Evolutionary conservation across 2,329 filamentous ascomycete genomes (phyloP).

Genomic region (Cladophialophora yegresii): DNA sequence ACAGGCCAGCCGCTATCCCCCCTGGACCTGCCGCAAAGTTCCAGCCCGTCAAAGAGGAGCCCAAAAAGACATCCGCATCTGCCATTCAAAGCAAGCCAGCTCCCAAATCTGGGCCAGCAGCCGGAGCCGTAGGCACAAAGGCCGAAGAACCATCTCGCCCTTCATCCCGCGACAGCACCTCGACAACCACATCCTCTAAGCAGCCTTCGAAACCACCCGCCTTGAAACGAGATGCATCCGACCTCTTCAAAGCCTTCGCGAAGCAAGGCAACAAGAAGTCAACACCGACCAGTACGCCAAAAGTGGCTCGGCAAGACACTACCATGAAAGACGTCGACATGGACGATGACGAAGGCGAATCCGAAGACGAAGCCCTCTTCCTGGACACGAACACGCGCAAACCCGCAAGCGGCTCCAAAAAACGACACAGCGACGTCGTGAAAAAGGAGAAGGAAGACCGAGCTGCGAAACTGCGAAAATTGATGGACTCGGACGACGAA

Average conservation of each 20-base stretch:
- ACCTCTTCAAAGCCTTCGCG: constrained; percentile 37
- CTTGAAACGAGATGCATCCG: constrained; percentile 39
- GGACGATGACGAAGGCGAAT: constrained; percentile 59
- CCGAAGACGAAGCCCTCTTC: constrained; percentile 57
- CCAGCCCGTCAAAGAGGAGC: constrained; percentile 36
- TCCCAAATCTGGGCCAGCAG: constrained; percentile 4
- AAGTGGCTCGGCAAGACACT: constrained; percentile 11
- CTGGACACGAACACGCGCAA: constrained; percentile 43
- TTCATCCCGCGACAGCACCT: constrained; percentile 36
- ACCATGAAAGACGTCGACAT: constrained; percentile 29
- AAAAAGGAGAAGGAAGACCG: constrained; percentile 51
- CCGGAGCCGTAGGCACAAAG: constrained; percentile 7
- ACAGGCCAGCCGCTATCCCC: constrained; percentile 41
- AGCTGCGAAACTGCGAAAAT: constrained; percentile 66
- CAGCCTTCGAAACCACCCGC: constrained; percentile 42
- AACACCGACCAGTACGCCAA: constrained; percentile 14
- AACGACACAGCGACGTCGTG: constrained; percentile 30
- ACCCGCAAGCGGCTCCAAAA: constrained; percentile 43
- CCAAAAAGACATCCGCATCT: constrained; percentile 16
- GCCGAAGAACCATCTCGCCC: constrained; percentile 37
- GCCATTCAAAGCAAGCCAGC: constrained; percentile 7
- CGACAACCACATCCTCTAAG: constrained; percentile 40
- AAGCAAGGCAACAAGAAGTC: constrained; percentile 32
- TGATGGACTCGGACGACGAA: constrained; percentile 72
- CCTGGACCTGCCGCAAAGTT: constrained; percentile 37